These are phyloP conservation scores for Lasiodiplodia citricola DNA, from an alignment of 2,329 filamentous ascomycete species.

Conservation along the genomic window DNA sequence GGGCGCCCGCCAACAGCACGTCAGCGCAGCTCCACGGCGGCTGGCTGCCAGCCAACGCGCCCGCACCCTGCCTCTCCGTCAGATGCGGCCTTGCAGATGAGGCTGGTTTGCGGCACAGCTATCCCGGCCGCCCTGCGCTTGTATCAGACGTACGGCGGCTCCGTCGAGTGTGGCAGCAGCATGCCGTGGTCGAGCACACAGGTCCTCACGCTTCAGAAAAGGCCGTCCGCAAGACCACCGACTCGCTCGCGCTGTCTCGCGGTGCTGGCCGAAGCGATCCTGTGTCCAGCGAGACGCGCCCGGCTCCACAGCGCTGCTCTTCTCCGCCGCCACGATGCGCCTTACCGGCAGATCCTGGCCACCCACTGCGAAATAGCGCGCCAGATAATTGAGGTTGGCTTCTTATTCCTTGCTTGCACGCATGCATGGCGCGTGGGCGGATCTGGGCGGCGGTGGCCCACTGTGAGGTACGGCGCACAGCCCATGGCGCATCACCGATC, in stretches of 20 bases:
- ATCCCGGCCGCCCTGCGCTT: background rate
- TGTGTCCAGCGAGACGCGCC: background rate
- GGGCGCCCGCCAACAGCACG: slow-evolving; percentile 10
- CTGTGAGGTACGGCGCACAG: slow-evolving; percentile 17
- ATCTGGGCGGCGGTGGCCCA: slow-evolving; percentile 8
- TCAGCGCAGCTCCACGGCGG: background rate
- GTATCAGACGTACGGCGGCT: background rate
- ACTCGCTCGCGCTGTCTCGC: background rate
- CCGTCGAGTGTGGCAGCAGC: background rate
- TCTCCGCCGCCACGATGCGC: slow-evolving; percentile 8
- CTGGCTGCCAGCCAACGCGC: background rate
- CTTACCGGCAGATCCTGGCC: slow-evolving; percentile 17
- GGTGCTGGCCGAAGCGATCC: background rate
- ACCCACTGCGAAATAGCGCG: slow-evolving; percentile 16
- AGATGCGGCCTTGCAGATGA: slow-evolving; percentile 5
- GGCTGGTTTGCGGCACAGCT: slow-evolving; percentile 16
- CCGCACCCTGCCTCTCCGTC: background rate
- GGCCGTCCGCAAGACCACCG: background rate
- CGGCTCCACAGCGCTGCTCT: slow-evolving; percentile 9
- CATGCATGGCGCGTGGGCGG: slow-evolving; percentile 20
- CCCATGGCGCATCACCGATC: slow-evolving; percentile 17
- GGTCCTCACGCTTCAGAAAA: background rate
- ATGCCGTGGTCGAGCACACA: background rate
- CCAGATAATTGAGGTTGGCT: slow-evolving; percentile 1
- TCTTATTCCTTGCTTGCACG: slow-evolving; percentile 15